Conservation (phyloP, 2,329 filamentous ascomycete genomes). For the Huntiella decipiens region DNA sequence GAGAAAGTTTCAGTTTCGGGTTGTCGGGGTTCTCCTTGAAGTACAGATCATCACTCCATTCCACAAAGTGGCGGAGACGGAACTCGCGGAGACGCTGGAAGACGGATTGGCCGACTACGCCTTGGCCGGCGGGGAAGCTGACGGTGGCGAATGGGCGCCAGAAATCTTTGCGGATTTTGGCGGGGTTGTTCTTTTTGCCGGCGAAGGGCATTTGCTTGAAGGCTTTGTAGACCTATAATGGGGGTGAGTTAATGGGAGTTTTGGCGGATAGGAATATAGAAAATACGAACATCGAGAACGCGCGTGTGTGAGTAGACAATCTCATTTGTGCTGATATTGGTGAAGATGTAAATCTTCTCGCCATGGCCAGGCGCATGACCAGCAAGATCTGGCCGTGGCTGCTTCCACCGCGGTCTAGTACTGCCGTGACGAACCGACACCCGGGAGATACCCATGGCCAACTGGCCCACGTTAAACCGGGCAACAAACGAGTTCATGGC, state of each 20-base stretch:
- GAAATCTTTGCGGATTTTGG: slow-evolving; percentile 46
- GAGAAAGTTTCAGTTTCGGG: slow-evolving; percentile 19
- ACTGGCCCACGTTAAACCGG: slow-evolving; percentile 20
- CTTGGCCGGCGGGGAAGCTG: slow-evolving; percentile 33
- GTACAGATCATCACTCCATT: slow-evolving; percentile 34
- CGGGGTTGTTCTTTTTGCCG: slow-evolving; percentile 46
- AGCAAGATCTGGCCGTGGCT: slow-evolving; percentile 13
- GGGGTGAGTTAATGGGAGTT: not conserved
- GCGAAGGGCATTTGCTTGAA: slow-evolving; percentile 43
- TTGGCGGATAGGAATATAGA: not conserved
- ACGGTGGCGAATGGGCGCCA: slow-evolving; percentile 44
- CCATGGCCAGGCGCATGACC: slow-evolving; percentile 25
- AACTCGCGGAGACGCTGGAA: slow-evolving; percentile 48
- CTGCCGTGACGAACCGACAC: slow-evolving; percentile 24
- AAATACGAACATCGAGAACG: slow-evolving; percentile 24
- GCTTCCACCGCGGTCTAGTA: slow-evolving; percentile 13
- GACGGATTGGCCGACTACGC: slow-evolving; percentile 35
- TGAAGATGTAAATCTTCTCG: slow-evolving; percentile 38
- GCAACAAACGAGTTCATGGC: slow-evolving; percentile 18
- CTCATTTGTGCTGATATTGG: slow-evolving; percentile 30
- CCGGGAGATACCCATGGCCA: slow-evolving; percentile 23
- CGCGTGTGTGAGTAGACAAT: slow-evolving; percentile 33
- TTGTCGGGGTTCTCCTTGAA: slow-evolving; percentile 19
- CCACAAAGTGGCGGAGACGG: slow-evolving; percentile 40
- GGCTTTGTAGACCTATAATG: slow-evolving; percentile 21